Percentiles rank a stretch among this genome's conserved stretches.
Evolutionary conservation across 306 rosid species (phyloP).

Genomic region (Astragalus membranaceus): DNA sequence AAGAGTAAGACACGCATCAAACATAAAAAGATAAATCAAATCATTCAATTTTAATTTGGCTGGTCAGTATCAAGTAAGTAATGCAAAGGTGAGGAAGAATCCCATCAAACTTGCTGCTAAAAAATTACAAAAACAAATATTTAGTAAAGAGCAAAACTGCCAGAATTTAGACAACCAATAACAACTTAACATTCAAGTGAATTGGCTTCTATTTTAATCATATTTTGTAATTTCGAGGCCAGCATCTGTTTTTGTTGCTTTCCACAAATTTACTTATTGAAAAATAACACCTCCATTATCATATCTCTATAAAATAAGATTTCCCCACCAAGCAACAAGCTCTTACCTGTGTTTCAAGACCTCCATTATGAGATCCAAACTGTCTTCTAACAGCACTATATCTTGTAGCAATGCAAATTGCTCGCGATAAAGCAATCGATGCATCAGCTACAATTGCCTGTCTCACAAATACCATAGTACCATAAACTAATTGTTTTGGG

Average conservation of each 20-base stretch:
- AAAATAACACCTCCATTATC: neutral
- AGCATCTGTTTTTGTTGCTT: neutral
- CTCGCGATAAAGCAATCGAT: conserved; percentile 81
- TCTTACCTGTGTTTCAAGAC: conserved; percentile 77
- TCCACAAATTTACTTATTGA: neutral
- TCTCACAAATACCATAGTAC: conserved; percentile 90
- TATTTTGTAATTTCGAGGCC: neutral
- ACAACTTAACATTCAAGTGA: neutral
- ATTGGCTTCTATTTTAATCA: neutral
- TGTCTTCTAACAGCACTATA: conserved; percentile 97
- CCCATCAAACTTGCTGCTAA: neutral
- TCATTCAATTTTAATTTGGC: neutral
- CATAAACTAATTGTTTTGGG: conserved; percentile 86
- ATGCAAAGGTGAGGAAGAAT: neutral
- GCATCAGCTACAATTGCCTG: conserved; percentile 86
- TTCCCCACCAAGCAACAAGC: neutral
- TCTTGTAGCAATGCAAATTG: conserved; percentile 96
- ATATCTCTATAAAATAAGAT: neutral
- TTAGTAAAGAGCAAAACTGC: neutral
- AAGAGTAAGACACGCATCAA: conserved; percentile 10
- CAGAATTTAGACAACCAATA: neutral
- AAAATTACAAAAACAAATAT: neutral
- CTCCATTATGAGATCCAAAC: conserved; percentile 70
- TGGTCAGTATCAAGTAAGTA: neutral
- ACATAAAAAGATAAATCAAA: neutral